Conservation (phyloP, 2,329 filamentous ascomycete species). For the Trichoderma sp. region DNA sequence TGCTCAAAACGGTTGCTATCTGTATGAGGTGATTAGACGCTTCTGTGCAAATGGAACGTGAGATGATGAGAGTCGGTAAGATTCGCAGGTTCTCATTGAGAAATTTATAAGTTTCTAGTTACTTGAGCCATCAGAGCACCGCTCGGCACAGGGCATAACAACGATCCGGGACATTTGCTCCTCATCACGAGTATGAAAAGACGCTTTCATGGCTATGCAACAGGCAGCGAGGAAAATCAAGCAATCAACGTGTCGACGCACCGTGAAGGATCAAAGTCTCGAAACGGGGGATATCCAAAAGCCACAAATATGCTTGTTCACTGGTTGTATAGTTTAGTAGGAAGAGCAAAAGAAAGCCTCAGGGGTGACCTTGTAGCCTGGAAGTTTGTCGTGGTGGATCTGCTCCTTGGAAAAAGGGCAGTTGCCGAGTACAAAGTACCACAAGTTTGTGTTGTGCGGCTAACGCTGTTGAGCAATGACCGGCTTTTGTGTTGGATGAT, state of each 20-base stretch:
- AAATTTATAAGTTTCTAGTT: neutral
- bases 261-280: neutral
- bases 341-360: neutral
- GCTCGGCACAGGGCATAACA: neutral
- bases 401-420: neutral
- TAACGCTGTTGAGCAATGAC: constrained; percentile 2
- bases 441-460: neutral
- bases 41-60: neutral
- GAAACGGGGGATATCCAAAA: neutral
- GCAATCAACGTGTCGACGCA: neutral
- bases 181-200: neutral
- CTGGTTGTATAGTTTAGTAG: neutral
- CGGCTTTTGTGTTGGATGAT: neutral
- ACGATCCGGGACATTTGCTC: neutral
- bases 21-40: neutral
- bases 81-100: neutral
- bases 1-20: neutral
- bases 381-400: neutral
- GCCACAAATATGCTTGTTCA: neutral
- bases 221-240: neutral
- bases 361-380: neutral
- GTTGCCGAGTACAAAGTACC: neutral
- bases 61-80: neutral
- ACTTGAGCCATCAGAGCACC: neutral
- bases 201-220: neutral